Evolutionary conservation across 1,139 yeast genomes (phyloP).

Genomic region (Saccharomyces hybrid): DNA sequence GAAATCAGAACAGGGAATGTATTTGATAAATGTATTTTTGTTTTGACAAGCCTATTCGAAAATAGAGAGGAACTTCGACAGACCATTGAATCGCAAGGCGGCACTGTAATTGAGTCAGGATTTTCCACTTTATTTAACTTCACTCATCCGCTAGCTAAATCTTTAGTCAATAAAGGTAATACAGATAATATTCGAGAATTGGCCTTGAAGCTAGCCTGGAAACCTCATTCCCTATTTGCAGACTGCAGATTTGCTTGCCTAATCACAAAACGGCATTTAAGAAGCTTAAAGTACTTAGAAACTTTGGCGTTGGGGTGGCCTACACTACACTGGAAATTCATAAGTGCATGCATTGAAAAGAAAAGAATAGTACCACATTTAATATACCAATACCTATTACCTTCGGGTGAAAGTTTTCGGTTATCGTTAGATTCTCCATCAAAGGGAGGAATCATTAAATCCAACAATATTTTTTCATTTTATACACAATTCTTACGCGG

Average conservation of each 20-base stretch:
- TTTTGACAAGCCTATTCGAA: slow-evolving; percentile 35
- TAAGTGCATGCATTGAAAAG: slow-evolving; percentile 44
- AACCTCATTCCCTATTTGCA: slow-evolving; percentile 5
- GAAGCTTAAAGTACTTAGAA: slow-evolving; percentile 77
- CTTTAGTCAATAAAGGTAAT: not conserved
- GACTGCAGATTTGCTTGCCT: slow-evolving; percentile 52
- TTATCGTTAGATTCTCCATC: slow-evolving; percentile 16
- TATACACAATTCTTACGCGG: slow-evolving; percentile 31
- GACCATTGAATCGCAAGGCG: slow-evolving; percentile 45
- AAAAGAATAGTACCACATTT: slow-evolving; percentile 30
- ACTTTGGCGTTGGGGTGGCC: slow-evolving; percentile 91
- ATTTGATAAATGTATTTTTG: slow-evolving; percentile 38
- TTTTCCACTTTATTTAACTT: slow-evolving; percentile 32
- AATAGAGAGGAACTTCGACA: slow-evolving; percentile 31
- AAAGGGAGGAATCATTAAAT: slow-evolving; percentile 19
- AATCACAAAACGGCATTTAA: slow-evolving; percentile 46
- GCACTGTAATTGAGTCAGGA: slow-evolving; percentile 40
- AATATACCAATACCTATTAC: slow-evolving; percentile 45
- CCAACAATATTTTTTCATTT: slow-evolving; percentile 30
- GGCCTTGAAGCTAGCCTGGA: slow-evolving; percentile 9
- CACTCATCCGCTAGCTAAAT: slow-evolving; percentile 7
- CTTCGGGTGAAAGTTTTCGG: slow-evolving; percentile 52
- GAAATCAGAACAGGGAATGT: slow-evolving; percentile 15
- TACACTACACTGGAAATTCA: slow-evolving; percentile 52
- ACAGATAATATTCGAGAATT: not conserved